Evolutionary conservation across 2,329 filamentous ascomycete species (phyloP).

Genomic region (Alternaria postmessia): DNA sequence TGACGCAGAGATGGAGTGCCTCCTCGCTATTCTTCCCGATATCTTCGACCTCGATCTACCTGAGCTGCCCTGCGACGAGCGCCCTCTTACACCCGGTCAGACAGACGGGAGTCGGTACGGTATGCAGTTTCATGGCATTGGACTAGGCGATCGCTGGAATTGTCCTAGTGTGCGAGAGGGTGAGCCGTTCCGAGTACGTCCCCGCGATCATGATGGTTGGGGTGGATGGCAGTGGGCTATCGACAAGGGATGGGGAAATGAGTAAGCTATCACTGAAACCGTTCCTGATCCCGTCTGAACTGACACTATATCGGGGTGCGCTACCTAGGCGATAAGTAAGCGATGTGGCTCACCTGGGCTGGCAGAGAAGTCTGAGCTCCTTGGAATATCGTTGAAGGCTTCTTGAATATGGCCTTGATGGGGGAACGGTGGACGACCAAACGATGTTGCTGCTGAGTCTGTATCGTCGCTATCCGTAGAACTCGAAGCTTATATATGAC

Average conservation of each 20-base stretch:
- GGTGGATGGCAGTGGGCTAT: conserved; percentile 33
- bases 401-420: neutral
- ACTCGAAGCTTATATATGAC: neutral
- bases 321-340: neutral
- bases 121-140: conserved; percentile 22
- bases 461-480: neutral
- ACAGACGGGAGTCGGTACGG: conserved; percentile 28
- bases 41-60: conserved; percentile 17
- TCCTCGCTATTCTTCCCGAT: conserved; percentile 13
- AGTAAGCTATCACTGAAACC: conserved; percentile 1
- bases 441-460: neutral
- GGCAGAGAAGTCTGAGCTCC: neutral
- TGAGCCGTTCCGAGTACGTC: conserved; percentile 23
- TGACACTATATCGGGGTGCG: neutral
- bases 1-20: conserved; percentile 19
- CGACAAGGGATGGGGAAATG: conserved; percentile 12
- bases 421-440: neutral
- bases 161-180: conserved; percentile 6
- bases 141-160: conserved; percentile 22
- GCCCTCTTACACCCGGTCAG: conserved; percentile 28
- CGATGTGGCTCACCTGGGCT: neutral
- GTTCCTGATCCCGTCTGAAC: neutral
- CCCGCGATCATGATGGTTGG: conserved; percentile 29
- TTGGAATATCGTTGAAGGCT: neutral
- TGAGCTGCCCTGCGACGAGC: conserved; percentile 19